phyloP scores from a whole-genome alignment of 139 green algal genomes.

The Penium margaritaceum region DNA sequence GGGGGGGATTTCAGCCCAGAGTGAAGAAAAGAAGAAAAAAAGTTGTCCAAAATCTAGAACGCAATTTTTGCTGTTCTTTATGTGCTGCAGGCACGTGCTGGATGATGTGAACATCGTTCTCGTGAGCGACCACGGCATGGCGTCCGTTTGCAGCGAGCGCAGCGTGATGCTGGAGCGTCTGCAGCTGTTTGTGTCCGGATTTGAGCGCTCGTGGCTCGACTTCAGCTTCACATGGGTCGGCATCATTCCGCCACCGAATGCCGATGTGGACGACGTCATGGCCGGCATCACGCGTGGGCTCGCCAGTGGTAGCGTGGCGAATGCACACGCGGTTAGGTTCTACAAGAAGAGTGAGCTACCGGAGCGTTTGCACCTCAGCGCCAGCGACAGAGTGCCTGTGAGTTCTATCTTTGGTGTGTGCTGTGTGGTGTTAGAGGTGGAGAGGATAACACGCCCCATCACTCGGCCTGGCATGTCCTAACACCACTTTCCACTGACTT shows the following conservation, averaged over 20 bases:
- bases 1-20: too few relatives aligned
- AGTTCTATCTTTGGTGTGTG: too few relatives aligned
- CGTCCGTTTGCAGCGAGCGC: not conserved
- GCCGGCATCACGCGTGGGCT: conserved; percentile 3
- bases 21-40: too few relatives aligned
- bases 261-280: conserved; percentile 16
- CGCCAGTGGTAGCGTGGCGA: not conserved
- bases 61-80: too few relatives aligned
- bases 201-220: conserved; percentile 13
- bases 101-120: conserved; percentile 26
- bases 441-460: too few relatives aligned
- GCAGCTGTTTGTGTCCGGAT: conserved; percentile 16
- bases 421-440: too few relatives aligned
- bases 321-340: not conserved
- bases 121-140: conserved; percentile 40
- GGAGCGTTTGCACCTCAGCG: not conserved
- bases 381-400: not conserved
- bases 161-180: conserved; percentile 23
- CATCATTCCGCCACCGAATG: conserved; percentile 14
- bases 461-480: too few relatives aligned
- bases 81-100: conserved; percentile 14
- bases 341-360: conserved; percentile 1
- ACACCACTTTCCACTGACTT: too few relatives aligned
- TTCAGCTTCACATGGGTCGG: conserved; percentile 3
- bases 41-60: too few relatives aligned